These are phyloP conservation scores for Nakaseomyces bracarensis DNA, from an alignment of 1,139 yeast genomes.

Conservation along the genomic window DNA sequence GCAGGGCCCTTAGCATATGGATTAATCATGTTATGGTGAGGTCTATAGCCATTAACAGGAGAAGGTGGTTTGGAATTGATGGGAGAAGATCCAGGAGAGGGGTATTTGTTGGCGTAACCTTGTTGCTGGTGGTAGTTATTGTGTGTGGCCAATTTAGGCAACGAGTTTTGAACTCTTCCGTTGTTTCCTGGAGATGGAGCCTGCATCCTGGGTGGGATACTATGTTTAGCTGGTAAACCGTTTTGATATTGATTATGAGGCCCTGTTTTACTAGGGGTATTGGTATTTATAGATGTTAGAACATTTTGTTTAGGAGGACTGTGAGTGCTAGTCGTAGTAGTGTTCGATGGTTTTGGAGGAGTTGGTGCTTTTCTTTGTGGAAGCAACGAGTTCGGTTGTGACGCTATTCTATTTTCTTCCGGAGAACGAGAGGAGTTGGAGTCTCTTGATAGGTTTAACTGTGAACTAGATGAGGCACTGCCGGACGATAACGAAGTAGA, in stretches of 20 bases:
- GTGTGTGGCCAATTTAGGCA: slow-evolving; percentile 2
- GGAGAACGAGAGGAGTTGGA: not conserved
- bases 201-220: slow-evolving; percentile 4
- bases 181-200: slow-evolving; percentile 5
- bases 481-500: slow-evolving; percentile 1
- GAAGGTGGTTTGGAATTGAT: slow-evolving; percentile 3
- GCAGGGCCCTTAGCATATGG: slow-evolving; percentile 22
- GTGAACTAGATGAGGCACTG: slow-evolving; percentile 2
- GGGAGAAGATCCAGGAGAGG: slow-evolving; percentile 9
- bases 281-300: not conserved
- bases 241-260: slow-evolving; percentile 1
- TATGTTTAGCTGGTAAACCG: slow-evolving; percentile 1
- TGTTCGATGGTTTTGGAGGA: slow-evolving; percentile 32
- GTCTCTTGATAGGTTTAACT: not conserved
- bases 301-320: slow-evolving; percentile 1
- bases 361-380: slow-evolving; percentile 45
- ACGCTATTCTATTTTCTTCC: not conserved
- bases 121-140: slow-evolving; percentile 23
- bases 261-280: slow-evolving; percentile 1
- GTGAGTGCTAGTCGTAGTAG: not conserved
- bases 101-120: slow-evolving; percentile 3
- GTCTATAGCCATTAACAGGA: slow-evolving; percentile 17
- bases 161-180: slow-evolving; percentile 7
- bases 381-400: slow-evolving; percentile 18
- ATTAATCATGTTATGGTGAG: slow-evolving; percentile 25